These are phyloP conservation scores for Fusarium xylarioides DNA, from an alignment of 2,329 filamentous ascomycete genomes.

Conservation along the genomic window DNA sequence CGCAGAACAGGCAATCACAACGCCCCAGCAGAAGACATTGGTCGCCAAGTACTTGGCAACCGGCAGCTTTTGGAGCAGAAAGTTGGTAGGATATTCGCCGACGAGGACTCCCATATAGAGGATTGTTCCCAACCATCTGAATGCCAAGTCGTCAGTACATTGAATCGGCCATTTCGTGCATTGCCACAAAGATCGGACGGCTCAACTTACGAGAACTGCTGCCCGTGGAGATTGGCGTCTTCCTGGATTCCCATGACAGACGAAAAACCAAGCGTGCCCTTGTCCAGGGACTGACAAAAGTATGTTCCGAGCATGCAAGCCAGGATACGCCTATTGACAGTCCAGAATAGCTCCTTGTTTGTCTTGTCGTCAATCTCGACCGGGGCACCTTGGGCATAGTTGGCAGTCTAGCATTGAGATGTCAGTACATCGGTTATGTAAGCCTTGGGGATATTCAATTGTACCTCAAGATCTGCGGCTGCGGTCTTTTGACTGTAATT, in stretches of 20 bases:
- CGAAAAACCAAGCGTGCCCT: neutral
- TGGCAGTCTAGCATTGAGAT: neutral
- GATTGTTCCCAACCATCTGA: constrained; percentile 60
- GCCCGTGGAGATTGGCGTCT: neutral
- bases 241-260: neutral
- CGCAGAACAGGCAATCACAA: constrained; percentile 47
- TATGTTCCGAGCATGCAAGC: neutral
- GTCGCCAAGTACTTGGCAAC: constrained; percentile 54
- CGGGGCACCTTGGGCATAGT: neutral
- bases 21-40: constrained; percentile 56
- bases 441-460: rapidly evolving
- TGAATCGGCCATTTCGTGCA: neutral
- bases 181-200: neutral
- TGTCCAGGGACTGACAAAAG: neutral
- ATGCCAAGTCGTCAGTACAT: neutral
- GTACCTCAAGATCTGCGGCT: neutral
- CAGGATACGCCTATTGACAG: neutral
- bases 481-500: neutral
- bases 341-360: neutral
- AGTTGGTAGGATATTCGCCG: constrained; percentile 57
- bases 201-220: neutral
- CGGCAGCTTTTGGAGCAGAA: constrained; percentile 57
- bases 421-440: neutral
- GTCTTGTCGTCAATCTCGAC: neutral
- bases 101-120: constrained; percentile 54